phyloP scores from a whole-genome alignment of 2,329 filamentous ascomycete genomes.

The Colletotrichum horii region DNA sequence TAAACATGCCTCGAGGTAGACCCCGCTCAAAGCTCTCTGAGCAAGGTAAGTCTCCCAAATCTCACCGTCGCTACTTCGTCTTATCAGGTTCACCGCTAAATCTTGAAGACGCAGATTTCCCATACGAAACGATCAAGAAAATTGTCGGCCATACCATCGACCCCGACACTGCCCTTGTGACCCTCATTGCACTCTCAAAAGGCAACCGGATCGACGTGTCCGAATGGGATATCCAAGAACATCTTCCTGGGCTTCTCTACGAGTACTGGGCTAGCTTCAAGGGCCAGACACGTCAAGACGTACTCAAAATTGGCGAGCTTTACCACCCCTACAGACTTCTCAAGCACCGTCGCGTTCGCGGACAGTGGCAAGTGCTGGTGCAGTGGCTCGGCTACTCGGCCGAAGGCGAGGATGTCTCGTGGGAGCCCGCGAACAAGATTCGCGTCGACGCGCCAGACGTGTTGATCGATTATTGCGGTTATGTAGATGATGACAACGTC shows the following conservation, averaged over 20 bases:
- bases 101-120: background rate
- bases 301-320: conserved; percentile 11
- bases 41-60: background rate
- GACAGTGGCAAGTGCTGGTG: conserved; percentile 15
- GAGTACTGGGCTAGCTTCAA: conserved; percentile 11
- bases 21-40: background rate
- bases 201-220: background rate
- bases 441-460: conserved; percentile 7
- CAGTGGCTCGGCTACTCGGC: conserved; percentile 15
- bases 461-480: conserved; percentile 1
- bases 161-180: conserved; percentile 3
- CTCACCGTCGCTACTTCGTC: background rate
- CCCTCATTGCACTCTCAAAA: conserved; percentile 2
- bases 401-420: conserved; percentile 9
- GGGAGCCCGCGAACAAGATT: conserved; percentile 12
- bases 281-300: conserved; percentile 11
- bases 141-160: conserved; percentile 1
- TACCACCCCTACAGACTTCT: conserved; percentile 13
- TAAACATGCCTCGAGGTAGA: conserved; percentile 7
- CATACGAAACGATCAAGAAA: conserved; percentile 12
- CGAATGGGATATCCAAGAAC: conserved; percentile 17
- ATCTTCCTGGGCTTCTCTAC: background rate
- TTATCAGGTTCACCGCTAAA: background rate
- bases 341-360: conserved; percentile 11
- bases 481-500: background rate